phyloP scores from a whole-genome alignment of 768 basidiomycete genomes.

The Lactarius tabidus region DNA sequence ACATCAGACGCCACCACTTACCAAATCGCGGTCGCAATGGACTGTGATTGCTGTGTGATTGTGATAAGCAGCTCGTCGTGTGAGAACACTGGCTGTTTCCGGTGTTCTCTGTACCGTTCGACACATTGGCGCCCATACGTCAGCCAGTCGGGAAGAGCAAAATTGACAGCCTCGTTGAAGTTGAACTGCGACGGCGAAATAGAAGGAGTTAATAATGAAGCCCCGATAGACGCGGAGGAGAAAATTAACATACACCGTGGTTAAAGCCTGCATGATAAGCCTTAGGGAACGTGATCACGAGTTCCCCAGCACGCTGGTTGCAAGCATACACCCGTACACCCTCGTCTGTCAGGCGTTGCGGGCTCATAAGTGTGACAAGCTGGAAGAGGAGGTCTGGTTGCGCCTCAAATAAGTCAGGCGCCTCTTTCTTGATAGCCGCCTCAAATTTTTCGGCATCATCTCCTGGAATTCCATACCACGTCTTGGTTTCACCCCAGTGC shows the following conservation, averaged over 20 bases:
- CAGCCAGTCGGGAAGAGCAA: slow-evolving; percentile 95
- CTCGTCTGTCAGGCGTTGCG: slow-evolving; percentile 76
- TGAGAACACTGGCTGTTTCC: slow-evolving; percentile 95
- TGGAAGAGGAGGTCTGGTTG: slow-evolving; percentile 97
- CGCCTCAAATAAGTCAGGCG: slow-evolving; percentile 96
- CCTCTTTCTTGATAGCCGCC: slow-evolving; percentile 89
- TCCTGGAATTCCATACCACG: slow-evolving; percentile 99
- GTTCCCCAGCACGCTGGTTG: slow-evolving; percentile 96
- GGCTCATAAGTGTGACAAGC: slow-evolving; percentile 96
- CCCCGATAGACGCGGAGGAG: slow-evolving; percentile 11
- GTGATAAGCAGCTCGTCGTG: slow-evolving; percentile 96
- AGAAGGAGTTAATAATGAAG: slow-evolving; percentile 14
- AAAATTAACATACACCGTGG: slow-evolving; percentile 71
- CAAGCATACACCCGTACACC: slow-evolving; percentile 91
- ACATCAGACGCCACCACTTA: slow-evolving; percentile 38
- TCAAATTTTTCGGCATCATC: slow-evolving; percentile 94
- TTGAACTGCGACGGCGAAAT: slow-evolving; percentile 59
- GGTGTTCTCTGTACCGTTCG: slow-evolving; percentile 81
- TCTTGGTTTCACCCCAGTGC: slow-evolving; percentile 99
- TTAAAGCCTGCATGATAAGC: slow-evolving; percentile 99
- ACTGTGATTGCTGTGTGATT: slow-evolving; percentile 92
- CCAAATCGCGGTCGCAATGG: slow-evolving; percentile 93
- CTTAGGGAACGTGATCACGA: slow-evolving; percentile 96
- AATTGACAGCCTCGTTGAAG: slow-evolving; percentile 99
- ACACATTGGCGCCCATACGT: slow-evolving; percentile 84